Evolutionary conservation across 202 grass and related monocot species (phyloP).

Genomic region (Zoysia matrella): DNA sequence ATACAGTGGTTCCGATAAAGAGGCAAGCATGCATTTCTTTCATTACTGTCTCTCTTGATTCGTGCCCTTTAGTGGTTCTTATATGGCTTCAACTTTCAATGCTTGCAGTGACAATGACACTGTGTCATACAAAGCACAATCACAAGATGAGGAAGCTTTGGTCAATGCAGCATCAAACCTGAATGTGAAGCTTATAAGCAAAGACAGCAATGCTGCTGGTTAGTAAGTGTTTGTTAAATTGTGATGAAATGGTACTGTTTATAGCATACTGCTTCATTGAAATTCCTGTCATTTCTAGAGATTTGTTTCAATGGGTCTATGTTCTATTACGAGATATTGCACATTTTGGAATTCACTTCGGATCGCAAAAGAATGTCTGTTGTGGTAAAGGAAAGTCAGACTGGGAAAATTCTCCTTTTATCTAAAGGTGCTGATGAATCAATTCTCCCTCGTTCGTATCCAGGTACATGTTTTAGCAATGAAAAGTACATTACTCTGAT

Average conservation of each 20-base stretch:
- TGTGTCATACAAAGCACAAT: conserved; percentile 88
- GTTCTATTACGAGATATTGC: conserved; percentile 71
- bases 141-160: conserved; percentile 96
- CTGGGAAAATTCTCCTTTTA: conserved; percentile 74
- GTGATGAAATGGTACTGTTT: conserved; percentile 25
- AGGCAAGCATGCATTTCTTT: conserved; percentile 52
- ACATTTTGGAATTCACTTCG: conserved; percentile 93
- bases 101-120: conserved; percentile 58
- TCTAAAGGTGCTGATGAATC: conserved; percentile 95
- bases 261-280: conserved; percentile 14
- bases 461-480: conserved; percentile 58
- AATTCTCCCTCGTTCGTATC: conserved; percentile 60
- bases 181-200: conserved; percentile 82
- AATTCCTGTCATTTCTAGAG: conserved; percentile 48
- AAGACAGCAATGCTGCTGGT: conserved; percentile 68
- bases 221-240: conserved; percentile 38
- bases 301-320: conserved; percentile 66
- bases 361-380: conserved; percentile 96
- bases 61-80: conserved; percentile 29
- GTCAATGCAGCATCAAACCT: conserved; percentile 75
- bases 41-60: conserved; percentile 9
- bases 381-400: conserved; percentile 64
- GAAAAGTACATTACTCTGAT: conserved; percentile 17
- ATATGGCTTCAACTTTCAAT: conserved; percentile 42
- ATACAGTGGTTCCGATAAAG: conserved; percentile 88